These are phyloP conservation scores for Leccinum aurantiacum DNA, from an alignment of 768 basidiomycete species.

Conservation along the genomic window DNA sequence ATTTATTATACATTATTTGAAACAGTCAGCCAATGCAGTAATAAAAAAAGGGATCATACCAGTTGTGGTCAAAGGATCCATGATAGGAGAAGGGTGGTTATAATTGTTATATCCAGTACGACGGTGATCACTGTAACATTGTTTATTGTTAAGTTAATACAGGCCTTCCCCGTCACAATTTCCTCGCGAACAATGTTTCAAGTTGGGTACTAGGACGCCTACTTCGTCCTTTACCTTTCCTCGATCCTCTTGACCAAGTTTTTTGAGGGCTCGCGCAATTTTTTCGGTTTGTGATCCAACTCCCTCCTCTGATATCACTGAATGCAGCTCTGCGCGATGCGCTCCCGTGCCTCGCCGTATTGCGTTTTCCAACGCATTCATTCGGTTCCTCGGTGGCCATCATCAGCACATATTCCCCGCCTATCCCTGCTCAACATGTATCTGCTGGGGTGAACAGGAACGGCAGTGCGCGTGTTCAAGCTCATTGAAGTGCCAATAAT, in stretches of 20 bases:
- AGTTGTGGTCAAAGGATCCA: conserved; percentile 23
- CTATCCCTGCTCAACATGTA: too few relatives aligned
- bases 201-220: not conserved
- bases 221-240: not conserved
- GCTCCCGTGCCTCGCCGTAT: not conserved
- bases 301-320: not conserved
- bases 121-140: not conserved
- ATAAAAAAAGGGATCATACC: conserved; percentile 25
- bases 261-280: not conserved
- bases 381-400: not conserved
- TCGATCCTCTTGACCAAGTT: not conserved
- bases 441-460: too few relatives aligned
- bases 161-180: not conserved
- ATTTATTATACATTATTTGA: not conserved
- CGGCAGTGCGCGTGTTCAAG: too few relatives aligned
- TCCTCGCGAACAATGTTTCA: not conserved
- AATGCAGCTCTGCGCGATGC: not conserved
- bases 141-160: not conserved
- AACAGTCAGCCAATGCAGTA: not conserved
- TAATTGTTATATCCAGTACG: not conserved
- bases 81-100: not conserved
- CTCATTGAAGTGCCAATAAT: too few relatives aligned
- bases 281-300: not conserved
- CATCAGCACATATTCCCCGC: too few relatives aligned
- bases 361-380: not conserved